phyloP scores from a whole-genome alignment of 129 eudicot genomes.

The Flaveria brownii region DNA sequence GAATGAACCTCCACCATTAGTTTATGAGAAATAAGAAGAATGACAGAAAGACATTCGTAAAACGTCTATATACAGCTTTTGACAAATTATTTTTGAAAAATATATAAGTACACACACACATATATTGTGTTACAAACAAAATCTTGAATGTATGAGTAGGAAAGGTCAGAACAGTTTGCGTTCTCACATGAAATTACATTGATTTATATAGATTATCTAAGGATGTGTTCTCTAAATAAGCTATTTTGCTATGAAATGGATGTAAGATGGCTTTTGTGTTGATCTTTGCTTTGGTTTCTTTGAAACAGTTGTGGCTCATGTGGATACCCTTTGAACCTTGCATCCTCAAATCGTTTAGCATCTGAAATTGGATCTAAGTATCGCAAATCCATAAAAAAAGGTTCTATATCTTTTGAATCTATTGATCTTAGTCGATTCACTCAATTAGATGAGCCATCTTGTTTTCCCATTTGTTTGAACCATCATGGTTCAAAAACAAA shows the following conservation, averaged over 20 bases:
- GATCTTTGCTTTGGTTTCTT: conserved; percentile 13
- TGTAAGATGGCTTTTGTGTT: conserved; percentile 13
- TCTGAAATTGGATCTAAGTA: conserved; percentile 66
- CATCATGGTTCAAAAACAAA: conserved; percentile 56
- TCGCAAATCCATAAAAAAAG: conserved; percentile 62
- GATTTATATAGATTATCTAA: background rate
- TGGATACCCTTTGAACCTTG: conserved; percentile 70
- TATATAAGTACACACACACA: background rate
- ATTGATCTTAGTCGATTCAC: conserved; percentile 82
- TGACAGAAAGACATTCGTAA: background rate
- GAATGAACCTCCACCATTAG: too few species aligned
- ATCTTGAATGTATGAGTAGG: background rate
- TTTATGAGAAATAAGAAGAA: too few species aligned
- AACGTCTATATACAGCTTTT: background rate
- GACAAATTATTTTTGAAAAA: background rate
- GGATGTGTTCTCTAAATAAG: background rate
- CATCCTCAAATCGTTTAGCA: conserved; percentile 60
- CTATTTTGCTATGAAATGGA: background rate
- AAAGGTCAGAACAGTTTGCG: too few species aligned
- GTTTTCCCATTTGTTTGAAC: conserved; percentile 56
- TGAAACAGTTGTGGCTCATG: conserved; percentile 77
- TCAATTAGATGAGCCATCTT: conserved; percentile 59
- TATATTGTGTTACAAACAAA: background rate
- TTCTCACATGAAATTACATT: background rate
- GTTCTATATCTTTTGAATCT: conserved; percentile 60